These are phyloP conservation scores for Arachis monticola DNA, from an alignment of 331 rosid species.

Conservation along the genomic window DNA sequence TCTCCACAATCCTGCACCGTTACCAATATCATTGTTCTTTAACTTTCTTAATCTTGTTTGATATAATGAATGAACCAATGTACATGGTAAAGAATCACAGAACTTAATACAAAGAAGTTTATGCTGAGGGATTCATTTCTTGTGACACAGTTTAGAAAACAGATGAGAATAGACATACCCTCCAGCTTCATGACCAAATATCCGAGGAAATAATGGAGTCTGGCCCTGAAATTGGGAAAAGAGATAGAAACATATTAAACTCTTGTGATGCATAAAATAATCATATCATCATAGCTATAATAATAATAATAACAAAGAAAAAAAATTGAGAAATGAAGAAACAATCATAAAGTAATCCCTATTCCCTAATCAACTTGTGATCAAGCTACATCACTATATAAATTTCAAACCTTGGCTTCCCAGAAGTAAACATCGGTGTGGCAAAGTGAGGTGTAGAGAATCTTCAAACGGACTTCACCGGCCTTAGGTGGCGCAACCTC, in stretches of 20 bases:
- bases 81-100: background rate
- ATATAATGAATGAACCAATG: background rate
- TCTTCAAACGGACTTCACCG: conserved; percentile 81
- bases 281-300: no score
- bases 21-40: background rate
- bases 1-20: conserved; percentile 72
- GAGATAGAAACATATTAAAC: background rate
- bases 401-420: conserved; percentile 70
- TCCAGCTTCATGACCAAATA: conserved; percentile 93
- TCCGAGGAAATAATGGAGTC: conserved; percentile 88
- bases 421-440: conserved; percentile 88
- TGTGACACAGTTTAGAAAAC: no score
- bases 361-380: background rate
- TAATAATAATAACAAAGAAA: no score
- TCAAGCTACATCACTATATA: background rate
- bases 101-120: no score
- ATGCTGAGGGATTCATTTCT: no score
- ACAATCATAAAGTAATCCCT: background rate
- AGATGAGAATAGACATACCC: conserved; percentile 54
- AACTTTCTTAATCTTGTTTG: background rate
- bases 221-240: conserved; percentile 65
- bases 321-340: background rate
- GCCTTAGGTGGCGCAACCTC: conserved; percentile 91
- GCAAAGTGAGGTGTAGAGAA: conserved; percentile 81
- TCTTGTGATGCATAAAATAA: no score